Evolutionary conservation across 805 yeast genomes (phyloP).

Genomic region (Pichia paraexigua): DNA sequence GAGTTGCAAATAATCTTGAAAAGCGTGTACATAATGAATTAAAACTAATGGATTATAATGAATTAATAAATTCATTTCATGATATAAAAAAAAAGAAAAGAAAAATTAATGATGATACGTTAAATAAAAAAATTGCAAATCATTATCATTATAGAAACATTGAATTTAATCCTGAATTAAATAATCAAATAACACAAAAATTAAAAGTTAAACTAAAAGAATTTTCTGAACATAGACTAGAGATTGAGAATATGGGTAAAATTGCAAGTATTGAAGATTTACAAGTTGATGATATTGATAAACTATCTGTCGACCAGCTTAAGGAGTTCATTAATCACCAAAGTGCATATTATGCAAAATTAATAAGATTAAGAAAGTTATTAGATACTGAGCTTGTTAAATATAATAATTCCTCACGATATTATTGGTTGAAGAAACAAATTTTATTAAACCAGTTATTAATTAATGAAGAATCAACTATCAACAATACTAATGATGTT

Average conservation of each 20-base stretch:
- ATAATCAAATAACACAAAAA: constrained; percentile 6
- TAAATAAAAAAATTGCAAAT: constrained; percentile 7
- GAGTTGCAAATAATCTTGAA: constrained; percentile 2
- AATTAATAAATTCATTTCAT: constrained; percentile 10
- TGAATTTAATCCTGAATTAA: constrained; percentile 11
- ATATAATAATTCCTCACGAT: constrained; percentile 14
- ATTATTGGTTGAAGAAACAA: constrained; percentile 24
- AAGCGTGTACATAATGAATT: constrained; percentile 3
- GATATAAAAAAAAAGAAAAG: constrained; percentile 3
- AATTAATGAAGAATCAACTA: constrained; percentile 2
- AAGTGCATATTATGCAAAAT: constrained; percentile 16
- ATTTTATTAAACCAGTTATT: constrained; percentile 15
- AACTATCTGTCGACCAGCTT: constrained; percentile 13
- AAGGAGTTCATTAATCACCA: constrained; percentile 13
- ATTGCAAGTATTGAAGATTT: constrained; percentile 7
- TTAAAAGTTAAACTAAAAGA: constrained; percentile 8
- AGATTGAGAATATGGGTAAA: constrained; percentile 1
- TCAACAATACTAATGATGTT: not conserved
- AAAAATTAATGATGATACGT: constrained; percentile 1
- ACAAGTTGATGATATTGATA: constrained; percentile 10
- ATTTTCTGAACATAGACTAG: constrained; percentile 1
- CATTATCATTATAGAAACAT: constrained; percentile 12
- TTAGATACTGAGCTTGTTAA: constrained; percentile 18
- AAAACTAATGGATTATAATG: constrained; percentile 5
- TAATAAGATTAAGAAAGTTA: constrained; percentile 12